These are phyloP conservation scores for Rhodotorula glutinis DNA, from an alignment of 1,284 basidiomycete genomes.

Conservation along the genomic window DNA sequence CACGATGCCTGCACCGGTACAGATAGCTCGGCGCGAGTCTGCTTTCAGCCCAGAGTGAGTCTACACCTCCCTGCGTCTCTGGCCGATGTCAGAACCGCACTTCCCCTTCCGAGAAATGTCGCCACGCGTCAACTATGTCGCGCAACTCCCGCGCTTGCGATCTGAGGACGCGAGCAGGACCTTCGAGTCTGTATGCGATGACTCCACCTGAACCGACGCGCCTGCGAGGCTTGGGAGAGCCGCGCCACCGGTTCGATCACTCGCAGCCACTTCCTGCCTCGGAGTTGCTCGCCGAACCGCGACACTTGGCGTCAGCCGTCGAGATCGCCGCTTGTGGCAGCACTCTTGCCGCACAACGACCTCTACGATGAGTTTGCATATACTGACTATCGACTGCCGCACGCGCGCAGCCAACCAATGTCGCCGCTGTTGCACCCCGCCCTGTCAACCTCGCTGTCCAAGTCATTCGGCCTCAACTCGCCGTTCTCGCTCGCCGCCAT, in stretches of 20 bases:
- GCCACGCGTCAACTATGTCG: not conserved
- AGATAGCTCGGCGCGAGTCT: constrained; percentile 21
- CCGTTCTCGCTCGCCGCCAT: constrained; percentile 41
- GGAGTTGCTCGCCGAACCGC: not conserved
- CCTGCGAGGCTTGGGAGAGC: not conserved
- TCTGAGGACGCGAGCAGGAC: not conserved
- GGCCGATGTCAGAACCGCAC: not conserved
- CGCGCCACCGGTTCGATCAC: constrained; percentile 1
- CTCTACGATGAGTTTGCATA: not conserved
- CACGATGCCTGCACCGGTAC: constrained; percentile 27
- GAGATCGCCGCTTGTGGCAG: too few species aligned
- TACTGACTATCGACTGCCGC: not conserved
- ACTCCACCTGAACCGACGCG: not conserved
- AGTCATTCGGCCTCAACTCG: constrained; percentile 39
- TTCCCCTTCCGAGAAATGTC: not conserved
- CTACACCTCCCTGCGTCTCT: not conserved
- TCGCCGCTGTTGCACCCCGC: constrained; percentile 41
- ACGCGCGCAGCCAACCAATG: constrained; percentile 5
- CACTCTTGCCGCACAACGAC: not conserved
- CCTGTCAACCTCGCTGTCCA: constrained; percentile 35
- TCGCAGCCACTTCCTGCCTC: not conserved
- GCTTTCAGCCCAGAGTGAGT: constrained; percentile 30
- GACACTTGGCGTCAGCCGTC: not conserved
- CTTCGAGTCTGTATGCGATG: not conserved
- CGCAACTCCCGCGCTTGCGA: not conserved